Conservation (phyloP, 2,329 filamentous ascomycete species). For the Geosmithia putterillii region DNA sequence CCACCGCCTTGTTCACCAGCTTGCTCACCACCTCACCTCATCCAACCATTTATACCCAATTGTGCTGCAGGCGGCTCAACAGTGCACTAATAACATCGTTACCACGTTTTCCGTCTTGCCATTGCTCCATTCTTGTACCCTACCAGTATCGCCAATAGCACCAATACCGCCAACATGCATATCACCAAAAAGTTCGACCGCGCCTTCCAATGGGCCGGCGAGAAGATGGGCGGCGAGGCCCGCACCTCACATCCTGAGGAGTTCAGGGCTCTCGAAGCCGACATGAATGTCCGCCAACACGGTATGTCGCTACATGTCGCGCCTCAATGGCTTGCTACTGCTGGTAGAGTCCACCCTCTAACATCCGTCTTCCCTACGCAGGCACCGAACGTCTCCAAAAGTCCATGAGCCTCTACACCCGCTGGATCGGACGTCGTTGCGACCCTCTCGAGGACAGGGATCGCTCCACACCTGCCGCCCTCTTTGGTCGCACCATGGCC, state of each 20-base stretch:
- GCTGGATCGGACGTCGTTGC: constrained; percentile 73
- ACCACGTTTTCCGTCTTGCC: background rate
- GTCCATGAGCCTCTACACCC: constrained; percentile 76
- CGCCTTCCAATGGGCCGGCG: constrained; percentile 95
- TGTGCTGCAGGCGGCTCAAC: background rate
- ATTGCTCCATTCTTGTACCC: no score
- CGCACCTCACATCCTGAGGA: constrained; percentile 82
- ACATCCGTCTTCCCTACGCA: constrained; percentile 18
- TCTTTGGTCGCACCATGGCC: constrained; percentile 77
- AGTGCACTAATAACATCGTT: background rate
- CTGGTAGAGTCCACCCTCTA: background rate
- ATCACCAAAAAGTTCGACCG: constrained; percentile 81
- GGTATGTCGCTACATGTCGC: constrained; percentile 45
- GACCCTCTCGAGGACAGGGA: constrained; percentile 75
- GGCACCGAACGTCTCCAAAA: constrained; percentile 84
- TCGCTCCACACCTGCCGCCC: constrained; percentile 67
- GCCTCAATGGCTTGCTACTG: background rate
- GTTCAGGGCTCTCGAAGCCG: constrained; percentile 78
- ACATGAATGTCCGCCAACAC: constrained; percentile 82
- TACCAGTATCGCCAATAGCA: no score
- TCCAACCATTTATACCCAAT: background rate
- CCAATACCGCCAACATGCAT: constrained; percentile 26
- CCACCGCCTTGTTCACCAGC: no score
- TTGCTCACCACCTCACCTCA: no score
- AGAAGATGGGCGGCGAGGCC: constrained; percentile 87